Conservation (phyloP, 495 filamentous ascomycete species). For the Daldinia vernicosa region DNA sequence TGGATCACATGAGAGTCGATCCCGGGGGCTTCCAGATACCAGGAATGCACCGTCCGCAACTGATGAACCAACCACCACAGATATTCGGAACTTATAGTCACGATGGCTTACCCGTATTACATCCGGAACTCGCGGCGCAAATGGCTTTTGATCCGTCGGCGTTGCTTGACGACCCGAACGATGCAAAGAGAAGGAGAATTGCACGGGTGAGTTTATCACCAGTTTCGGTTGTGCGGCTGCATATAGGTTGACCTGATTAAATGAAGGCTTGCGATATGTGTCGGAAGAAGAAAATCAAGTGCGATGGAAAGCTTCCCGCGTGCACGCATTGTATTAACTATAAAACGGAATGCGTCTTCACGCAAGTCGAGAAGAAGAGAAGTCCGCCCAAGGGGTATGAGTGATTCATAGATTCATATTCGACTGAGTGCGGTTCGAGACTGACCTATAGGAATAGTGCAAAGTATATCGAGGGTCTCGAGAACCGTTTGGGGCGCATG, state of each 20-base stretch:
- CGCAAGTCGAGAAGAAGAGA: slow-evolving; percentile 97
- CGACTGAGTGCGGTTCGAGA: neutral
- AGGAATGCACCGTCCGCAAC: slow-evolving; percentile 61
- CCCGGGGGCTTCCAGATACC: slow-evolving; percentile 59
- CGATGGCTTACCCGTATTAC: slow-evolving; percentile 67
- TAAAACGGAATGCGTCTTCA: slow-evolving; percentile 97
- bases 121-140: slow-evolving; percentile 65
- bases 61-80: slow-evolving; percentile 73
- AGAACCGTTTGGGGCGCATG: slow-evolving; percentile 94
- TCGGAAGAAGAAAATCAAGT: slow-evolving; percentile 99
- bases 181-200: slow-evolving; percentile 92
- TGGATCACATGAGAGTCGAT: slow-evolving; percentile 56
- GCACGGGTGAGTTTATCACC: slow-evolving; percentile 70
- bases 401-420: neutral
- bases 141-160: slow-evolving; percentile 67
- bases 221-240: neutral
- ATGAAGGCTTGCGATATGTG: slow-evolving; percentile 96
- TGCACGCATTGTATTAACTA: slow-evolving; percentile 98
- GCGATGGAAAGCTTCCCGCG: slow-evolving; percentile 93
- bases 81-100: slow-evolving; percentile 71
- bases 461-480: slow-evolving; percentile 97
- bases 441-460: slow-evolving; percentile 60
- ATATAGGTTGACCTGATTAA: slow-evolving; percentile 28
- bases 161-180: slow-evolving; percentile 73
- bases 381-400: slow-evolving; percentile 95